A percentile compares a stretch with the other conserved stretches of the same genome.
Evolutionary conservation across 208 protist genomes (phyloP).

Genomic region (Phytomonas sp.): DNA sequence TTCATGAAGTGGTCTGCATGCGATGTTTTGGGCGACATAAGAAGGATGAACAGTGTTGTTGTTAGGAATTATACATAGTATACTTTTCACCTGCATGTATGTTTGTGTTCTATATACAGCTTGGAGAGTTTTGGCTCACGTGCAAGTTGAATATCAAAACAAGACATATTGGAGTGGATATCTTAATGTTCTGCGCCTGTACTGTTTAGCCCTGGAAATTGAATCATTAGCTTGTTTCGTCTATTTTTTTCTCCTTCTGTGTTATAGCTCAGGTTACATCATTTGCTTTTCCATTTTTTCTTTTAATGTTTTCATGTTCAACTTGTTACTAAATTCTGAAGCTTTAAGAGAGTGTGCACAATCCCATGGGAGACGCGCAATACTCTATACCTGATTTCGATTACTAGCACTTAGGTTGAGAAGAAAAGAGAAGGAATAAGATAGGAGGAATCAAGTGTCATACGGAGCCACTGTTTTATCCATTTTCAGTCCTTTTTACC

Average conservation of each 20-base stretch:
- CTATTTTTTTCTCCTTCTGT: neutral
- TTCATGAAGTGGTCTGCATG: conserved; percentile 35
- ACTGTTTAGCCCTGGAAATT: neutral
- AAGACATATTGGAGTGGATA: neutral
- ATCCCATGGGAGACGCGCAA: neutral
- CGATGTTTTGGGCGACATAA: conserved; percentile 22
- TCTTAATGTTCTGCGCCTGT: neutral
- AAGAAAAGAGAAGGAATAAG: neutral
- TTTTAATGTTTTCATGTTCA: conserved; percentile 9
- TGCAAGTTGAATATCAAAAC: neutral
- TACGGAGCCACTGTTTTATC: neutral
- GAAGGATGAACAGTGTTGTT: conserved; percentile 12
- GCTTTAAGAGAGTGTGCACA: neutral
- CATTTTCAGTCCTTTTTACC: neutral
- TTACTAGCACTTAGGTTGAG: neutral
- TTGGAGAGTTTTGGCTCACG: neutral
- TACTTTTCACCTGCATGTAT: neutral
- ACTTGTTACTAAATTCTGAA: neutral
- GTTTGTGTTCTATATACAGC: conserved; percentile 1
- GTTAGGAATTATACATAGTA: conserved; percentile 1
- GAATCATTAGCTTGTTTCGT: neutral
- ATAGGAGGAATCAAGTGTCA: neutral
- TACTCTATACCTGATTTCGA: neutral
- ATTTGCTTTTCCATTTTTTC: neutral
- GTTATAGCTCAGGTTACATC: neutral